phyloP scores from a whole-genome alignment of 345 rosid genomes.

The Pelargonium nanum region DNA sequence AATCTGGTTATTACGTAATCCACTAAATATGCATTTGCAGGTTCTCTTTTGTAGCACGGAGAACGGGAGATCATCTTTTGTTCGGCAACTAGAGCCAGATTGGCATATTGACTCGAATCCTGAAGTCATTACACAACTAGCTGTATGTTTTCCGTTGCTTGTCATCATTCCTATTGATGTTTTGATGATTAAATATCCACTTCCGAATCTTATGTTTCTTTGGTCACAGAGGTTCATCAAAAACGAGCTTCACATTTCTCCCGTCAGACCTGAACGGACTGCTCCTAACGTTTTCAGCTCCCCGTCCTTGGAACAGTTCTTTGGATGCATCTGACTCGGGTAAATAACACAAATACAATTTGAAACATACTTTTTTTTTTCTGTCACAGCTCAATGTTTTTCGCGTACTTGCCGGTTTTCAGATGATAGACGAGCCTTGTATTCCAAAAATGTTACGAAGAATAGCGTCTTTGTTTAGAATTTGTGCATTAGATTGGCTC shows the following conservation, averaged over 20 bases:
- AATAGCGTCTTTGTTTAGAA: no score
- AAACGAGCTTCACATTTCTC: constrained; percentile 59
- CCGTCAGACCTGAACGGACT: constrained; percentile 40
- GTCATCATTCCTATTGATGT: no score
- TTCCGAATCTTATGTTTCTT: no score
- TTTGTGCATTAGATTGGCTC: no score
- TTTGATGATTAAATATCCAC: no score
- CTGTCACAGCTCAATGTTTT: no score
- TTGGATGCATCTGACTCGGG: constrained; percentile 42
- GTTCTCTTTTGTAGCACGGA: constrained; percentile 95
- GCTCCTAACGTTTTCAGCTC: constrained; percentile 73
- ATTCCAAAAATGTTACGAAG: no score
- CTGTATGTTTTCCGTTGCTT: constrained; percentile 42
- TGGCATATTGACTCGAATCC: constrained; percentile 93
- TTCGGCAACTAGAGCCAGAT: constrained; percentile 93
- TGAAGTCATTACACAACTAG: constrained; percentile 64
- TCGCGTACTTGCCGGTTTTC: no score
- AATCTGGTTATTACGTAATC: background rate
- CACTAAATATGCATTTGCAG: constrained; percentile 37
- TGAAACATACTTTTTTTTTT: no score
- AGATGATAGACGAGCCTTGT: no score
- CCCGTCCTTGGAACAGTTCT: constrained; percentile 72
- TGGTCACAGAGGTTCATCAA: constrained; percentile 79
- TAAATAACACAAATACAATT: background rate
- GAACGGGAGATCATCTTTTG: constrained; percentile 81